Base-by-base conservation (phyloP, 805 yeast genomes). In the Yamadazyma philogaea region DNA sequence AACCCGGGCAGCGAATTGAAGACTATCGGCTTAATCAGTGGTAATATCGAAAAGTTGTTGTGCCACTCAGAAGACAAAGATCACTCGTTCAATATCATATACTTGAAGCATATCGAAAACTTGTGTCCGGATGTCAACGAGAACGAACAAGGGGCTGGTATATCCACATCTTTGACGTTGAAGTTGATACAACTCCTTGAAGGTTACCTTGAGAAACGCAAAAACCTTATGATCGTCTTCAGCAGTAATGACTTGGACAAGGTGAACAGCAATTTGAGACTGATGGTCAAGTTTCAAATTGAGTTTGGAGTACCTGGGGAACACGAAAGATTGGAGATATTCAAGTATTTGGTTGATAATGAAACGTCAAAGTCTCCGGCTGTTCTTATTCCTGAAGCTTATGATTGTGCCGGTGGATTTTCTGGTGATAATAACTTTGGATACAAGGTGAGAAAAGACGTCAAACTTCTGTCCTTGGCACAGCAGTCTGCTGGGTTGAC, bases 401-500 rank as follows among this genome's bases (percentile, higher is more conserved):
- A 36, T 30, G 56, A 51, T 14, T 60, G 57, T 18, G 41, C 41
- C 12, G 51, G 40, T n/a, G 56, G 51, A n/a, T 61, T 59, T 16
- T 38, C 39, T 12, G 51, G 42, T 10, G 39, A 57, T 50, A 39
- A 51, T 7, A 42, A 41, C 3, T 47, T 50, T n/a, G 55, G 53
- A 10, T 63, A 57, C 39, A 48, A 47, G 11, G 51, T 55, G 14
- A 51, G 75, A 39, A 54, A 49, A 24, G 74, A 84, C 51, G 77
- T 89, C 3, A 74, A 80, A 2, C 52, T 76, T 5, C 63, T 71
- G 1, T 63, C 78, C 0, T 65, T 93, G 22, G 84, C 97, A 0
- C 64, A 85, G 38, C 96, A 89, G 54, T 85, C 96, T 45, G 98
- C 98, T 2, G 98, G 98, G 16, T 70, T 91, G 42, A 85, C 93